These are phyloP conservation scores for Trichomonascaceae sp. DNA, from an alignment of 1,139 yeast species.

Conservation along the genomic window DNA sequence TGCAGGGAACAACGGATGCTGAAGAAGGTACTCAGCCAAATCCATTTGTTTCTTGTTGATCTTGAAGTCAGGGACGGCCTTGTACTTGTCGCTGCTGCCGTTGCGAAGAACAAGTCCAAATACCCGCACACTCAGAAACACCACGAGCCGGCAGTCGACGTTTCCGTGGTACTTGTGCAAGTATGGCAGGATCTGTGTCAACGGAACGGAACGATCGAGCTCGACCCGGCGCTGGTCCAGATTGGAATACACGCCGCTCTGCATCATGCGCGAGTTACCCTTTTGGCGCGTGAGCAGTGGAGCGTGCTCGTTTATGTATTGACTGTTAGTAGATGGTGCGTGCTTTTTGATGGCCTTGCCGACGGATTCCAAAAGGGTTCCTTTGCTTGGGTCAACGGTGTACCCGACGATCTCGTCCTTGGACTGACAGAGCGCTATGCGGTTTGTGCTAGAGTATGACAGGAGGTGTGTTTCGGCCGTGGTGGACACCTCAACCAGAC, in stretches of 20 bases:
- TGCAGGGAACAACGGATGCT: slow-evolving; percentile 77
- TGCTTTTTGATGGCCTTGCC: slow-evolving; percentile 38
- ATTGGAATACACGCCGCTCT: no score
- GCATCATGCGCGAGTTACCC: slow-evolving; percentile 15
- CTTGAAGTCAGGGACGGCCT: not conserved
- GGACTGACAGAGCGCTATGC: slow-evolving; percentile 7
- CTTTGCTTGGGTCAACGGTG: slow-evolving; percentile 53
- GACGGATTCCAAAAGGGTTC: slow-evolving; percentile 57
- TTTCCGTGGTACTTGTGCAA: slow-evolving; percentile 37
- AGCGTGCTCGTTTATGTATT: slow-evolving; percentile 8
- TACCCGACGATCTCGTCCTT: slow-evolving; percentile 23
- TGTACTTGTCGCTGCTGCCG: slow-evolving; percentile 1
- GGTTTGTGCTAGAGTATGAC: slow-evolving; percentile 12
- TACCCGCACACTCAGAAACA: slow-evolving; percentile 34
- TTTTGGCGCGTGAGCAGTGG: slow-evolving; percentile 18
- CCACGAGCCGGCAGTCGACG: slow-evolving; percentile 48
- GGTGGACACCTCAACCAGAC: slow-evolving; percentile 23
- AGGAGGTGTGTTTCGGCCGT: slow-evolving; percentile 14
- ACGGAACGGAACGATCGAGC: slow-evolving; percentile 1
- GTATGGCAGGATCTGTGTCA: slow-evolving; percentile 6
- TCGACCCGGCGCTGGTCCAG: no score
- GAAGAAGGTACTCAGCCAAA: slow-evolving; percentile 58
- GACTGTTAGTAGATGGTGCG: slow-evolving; percentile 11
- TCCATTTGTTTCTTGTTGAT: slow-evolving; percentile 16
- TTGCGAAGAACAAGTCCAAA: slow-evolving; percentile 19